Base-by-base conservation (phyloP, 1,284 basidiomycete genomes). In the Meira nashicola region DNA sequence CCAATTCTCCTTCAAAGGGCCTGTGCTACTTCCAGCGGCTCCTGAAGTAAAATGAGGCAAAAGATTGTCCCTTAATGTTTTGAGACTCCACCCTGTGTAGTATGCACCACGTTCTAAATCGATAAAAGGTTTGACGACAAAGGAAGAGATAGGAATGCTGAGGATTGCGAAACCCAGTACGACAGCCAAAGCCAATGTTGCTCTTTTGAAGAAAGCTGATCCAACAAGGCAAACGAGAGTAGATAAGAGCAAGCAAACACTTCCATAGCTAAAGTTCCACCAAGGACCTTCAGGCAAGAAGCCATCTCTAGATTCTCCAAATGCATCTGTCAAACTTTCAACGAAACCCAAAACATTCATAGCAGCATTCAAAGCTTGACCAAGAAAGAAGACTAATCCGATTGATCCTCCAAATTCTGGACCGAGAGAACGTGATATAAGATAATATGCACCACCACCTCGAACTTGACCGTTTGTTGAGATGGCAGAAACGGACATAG, bases 391-490 rank as follows among this genome's bases (percentile, higher is more conserved):
- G 54, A 77, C 68, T 38, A 77, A 65, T 12, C 76, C 76, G 44
- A 76, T 76, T 43, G 73, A 73, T n/a, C 76, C 76, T 43, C 76
- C 76, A 47, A 76, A 77, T 43, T 77, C 76, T 19, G 76, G 76
- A 21, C 76, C 76, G 28, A 77, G 67, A 3, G 71, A 71, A 43
- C 76, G 71, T 17, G 76, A 77, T 46, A 76, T 76, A 51, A 77
- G 70, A 40, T 77, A 77, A 63, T 76, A 77, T 33, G 74, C 74
- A 28, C 76, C 76, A 10, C 76, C 76, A 33, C 74, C 76, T 44
- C 76, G 62, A 50, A 77, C 76, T 55, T 76, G 74, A 10, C 76
- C 76, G 46, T 77, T 77, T 25, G 76, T 77, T 53, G 66, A 71
- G 57, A 77, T 77, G 19, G 76, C 76, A 21, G 68, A 74, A 53